Evolutionary conservation across 345 rosid genomes (phyloP).

Genomic region (Gossypium turneri): DNA sequence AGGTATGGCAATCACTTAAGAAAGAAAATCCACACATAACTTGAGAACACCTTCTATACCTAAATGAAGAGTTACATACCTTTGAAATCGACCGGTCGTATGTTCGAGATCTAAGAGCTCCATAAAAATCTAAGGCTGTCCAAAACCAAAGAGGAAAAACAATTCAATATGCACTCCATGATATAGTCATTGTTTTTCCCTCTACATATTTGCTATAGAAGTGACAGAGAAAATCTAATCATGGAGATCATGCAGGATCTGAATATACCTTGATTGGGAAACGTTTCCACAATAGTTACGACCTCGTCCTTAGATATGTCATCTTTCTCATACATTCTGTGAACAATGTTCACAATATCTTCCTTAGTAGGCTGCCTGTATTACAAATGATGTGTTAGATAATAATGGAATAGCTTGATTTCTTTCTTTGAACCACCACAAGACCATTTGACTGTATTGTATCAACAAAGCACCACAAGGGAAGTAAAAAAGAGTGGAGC

Average conservation of each 20-base stretch:
- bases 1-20: no score
- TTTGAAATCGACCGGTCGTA: conserved; percentile 79
- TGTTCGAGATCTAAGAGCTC: conserved; percentile 89
- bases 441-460: no score
- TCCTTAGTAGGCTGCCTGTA: conserved; percentile 89
- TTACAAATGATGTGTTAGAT: conserved; percentile 19
- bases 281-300: conserved; percentile 55
- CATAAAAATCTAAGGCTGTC: conserved; percentile 91
- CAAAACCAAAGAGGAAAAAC: conserved; percentile 10
- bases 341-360: conserved; percentile 79
- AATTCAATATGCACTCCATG: background rate
- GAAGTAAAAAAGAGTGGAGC: background rate
- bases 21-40: no score
- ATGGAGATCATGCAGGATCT: background rate
- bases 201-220: background rate
- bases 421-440: background rate
- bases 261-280: conserved; percentile 82
- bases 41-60: background rate
- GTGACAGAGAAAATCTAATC: background rate
- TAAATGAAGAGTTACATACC: conserved; percentile 34
- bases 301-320: conserved; percentile 68
- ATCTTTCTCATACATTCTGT: conserved; percentile 86
- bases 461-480: background rate
- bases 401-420: conserved; percentile 16
- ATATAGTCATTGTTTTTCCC: background rate